Evolutionary conservation across 768 basidiomycete genomes (phyloP).

Genomic region (Russula dissimulans): DNA sequence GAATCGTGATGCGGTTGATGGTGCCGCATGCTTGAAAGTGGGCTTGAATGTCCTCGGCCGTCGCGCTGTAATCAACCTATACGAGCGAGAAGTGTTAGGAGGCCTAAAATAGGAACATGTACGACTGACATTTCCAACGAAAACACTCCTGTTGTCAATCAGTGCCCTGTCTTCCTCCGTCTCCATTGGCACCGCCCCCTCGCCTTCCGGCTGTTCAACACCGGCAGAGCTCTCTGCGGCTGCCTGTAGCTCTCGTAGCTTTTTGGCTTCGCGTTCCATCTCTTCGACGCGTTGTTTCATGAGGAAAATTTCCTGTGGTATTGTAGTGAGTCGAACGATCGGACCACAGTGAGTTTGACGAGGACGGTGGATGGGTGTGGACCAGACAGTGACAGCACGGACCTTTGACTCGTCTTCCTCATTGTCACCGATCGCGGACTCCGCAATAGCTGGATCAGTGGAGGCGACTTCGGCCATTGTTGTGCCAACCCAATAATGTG

Average conservation of each 20-base stretch:
- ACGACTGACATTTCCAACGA: constrained; percentile 87
- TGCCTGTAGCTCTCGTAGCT: constrained; percentile 78
- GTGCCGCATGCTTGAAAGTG: constrained; percentile 97
- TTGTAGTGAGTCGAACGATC: background rate
- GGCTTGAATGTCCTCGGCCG: constrained; percentile 95
- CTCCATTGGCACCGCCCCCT: constrained; percentile 48
- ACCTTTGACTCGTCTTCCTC: constrained; percentile 32
- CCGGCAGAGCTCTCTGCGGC: constrained; percentile 53
- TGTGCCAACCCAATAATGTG: background rate
- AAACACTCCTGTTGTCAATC: constrained; percentile 82
- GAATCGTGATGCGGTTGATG: constrained; percentile 97
- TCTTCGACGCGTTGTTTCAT: constrained; percentile 92
- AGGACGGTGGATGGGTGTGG: background rate
- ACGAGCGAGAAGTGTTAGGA: background rate
- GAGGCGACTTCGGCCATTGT: constrained; percentile 27
- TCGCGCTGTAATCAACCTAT: constrained; percentile 94
- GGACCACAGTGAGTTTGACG: background rate
- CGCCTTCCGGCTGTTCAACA: constrained; percentile 37
- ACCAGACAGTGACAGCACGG: constrained; percentile 8
- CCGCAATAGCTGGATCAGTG: constrained; percentile 21
- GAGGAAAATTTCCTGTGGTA: constrained; percentile 63
- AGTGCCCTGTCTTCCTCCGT: constrained; percentile 77
- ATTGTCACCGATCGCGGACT: constrained; percentile 24
- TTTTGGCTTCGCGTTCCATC: constrained; percentile 88
- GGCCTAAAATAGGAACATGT: background rate